These are phyloP conservation scores for Kodamaea anthophila DNA, from an alignment of 1,139 yeast genomes.

Conservation along the genomic window DNA sequence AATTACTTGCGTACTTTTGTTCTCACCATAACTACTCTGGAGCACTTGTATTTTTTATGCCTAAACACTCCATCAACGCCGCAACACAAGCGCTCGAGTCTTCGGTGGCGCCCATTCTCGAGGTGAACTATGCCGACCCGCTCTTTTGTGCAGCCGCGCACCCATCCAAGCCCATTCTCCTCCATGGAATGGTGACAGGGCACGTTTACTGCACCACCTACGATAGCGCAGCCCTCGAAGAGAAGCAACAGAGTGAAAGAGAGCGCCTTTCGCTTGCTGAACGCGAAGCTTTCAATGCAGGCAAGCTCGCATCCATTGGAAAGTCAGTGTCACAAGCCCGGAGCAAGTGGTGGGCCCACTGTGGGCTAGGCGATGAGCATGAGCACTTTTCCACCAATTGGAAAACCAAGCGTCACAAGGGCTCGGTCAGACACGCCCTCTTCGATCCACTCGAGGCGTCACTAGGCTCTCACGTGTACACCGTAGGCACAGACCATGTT, in stretches of 20 bases:
- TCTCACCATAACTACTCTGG: no score
- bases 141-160: slow-evolving; percentile 76
- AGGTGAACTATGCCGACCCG: slow-evolving; percentile 51
- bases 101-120: slow-evolving; percentile 44
- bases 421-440: slow-evolving; percentile 70
- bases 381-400: slow-evolving; percentile 45
- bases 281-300: slow-evolving; percentile 22
- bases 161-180: slow-evolving; percentile 61
- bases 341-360: slow-evolving; percentile 45
- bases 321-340: slow-evolving; percentile 35
- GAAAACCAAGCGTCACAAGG: slow-evolving; percentile 89
- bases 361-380: slow-evolving; percentile 26
- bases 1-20: no score
- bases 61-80: slow-evolving; percentile 1
- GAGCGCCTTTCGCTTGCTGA: slow-evolving; percentile 17
- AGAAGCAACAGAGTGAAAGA: slow-evolving; percentile 18
- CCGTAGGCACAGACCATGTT: slow-evolving; percentile 77
- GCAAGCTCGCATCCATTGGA: slow-evolving; percentile 22
- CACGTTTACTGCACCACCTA: slow-evolving; percentile 56
- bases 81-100: slow-evolving; percentile 34
- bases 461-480: slow-evolving; percentile 50
- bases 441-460: slow-evolving; percentile 49
- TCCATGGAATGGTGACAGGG: slow-evolving; percentile 77
- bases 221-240: slow-evolving; percentile 41
- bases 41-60: neutral